Evolutionary conservation across 2,329 filamentous ascomycete species (phyloP).

Genomic region (Cladorrhinum sp.): DNA sequence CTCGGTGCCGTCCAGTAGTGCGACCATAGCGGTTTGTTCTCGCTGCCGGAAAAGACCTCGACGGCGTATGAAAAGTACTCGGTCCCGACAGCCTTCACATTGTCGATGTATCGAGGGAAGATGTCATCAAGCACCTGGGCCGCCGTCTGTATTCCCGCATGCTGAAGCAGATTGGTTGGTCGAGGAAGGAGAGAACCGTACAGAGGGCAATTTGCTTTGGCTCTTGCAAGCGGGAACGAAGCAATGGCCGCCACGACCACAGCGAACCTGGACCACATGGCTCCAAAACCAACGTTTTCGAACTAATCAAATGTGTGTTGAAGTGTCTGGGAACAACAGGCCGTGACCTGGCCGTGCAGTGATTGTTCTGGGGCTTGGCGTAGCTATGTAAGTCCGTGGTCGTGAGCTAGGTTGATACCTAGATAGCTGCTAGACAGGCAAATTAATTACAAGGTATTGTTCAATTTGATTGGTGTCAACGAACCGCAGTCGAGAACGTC

Average conservation of each 20-base stretch:
- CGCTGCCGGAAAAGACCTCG: slow-evolving; percentile 32
- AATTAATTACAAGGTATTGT: neutral
- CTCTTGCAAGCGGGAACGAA: slow-evolving; percentile 10
- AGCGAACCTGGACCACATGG: neutral
- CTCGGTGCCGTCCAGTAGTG: slow-evolving; percentile 33
- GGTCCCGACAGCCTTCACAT: slow-evolving; percentile 29
- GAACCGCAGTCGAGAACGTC: neutral
- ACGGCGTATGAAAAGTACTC: slow-evolving; percentile 33
- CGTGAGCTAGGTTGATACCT: neutral
- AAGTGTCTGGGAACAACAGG: too few relatives aligned
- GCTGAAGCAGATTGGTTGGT: slow-evolving; percentile 27
- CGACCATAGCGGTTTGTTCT: slow-evolving; percentile 28
- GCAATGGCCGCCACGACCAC: slow-evolving; percentile 5
- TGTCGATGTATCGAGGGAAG: slow-evolving; percentile 31
- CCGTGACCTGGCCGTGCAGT: too few relatives aligned
- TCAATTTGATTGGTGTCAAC: neutral
- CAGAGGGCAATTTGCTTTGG: slow-evolving; percentile 33
- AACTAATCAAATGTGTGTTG: slow-evolving; percentile 8
- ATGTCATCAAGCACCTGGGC: slow-evolving; percentile 25
- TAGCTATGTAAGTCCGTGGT: neutral
- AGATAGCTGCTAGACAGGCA: neutral
- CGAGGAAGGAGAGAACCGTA: slow-evolving; percentile 33
- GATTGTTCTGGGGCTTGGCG: neutral
- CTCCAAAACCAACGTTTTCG: neutral
- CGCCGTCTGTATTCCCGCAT: slow-evolving; percentile 24